Percentiles rank a stretch among this genome's conserved stretches.
Evolutionary conservation across 371 early-diverging fungal genomes (phyloP).

Genomic region (Mucor indicus): DNA sequence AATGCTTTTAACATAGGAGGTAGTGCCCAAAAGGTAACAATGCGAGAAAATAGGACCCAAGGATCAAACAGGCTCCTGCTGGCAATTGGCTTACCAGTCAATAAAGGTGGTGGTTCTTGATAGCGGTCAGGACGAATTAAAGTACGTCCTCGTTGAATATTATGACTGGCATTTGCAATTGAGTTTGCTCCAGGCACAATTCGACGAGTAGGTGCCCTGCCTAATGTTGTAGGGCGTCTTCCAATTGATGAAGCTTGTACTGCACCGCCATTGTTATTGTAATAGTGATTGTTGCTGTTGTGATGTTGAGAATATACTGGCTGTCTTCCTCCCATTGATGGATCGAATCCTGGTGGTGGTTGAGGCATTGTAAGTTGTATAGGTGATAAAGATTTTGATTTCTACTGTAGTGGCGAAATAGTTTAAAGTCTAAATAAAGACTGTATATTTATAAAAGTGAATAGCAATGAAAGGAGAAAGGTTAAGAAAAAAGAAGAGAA

Average conservation of each 20-base stretch:
- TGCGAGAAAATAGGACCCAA: conserved; percentile 75
- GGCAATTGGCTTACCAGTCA: conserved; percentile 60
- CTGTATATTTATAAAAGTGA: too few relatives aligned
- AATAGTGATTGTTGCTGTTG: conserved; percentile 21
- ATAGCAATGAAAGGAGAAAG: too few relatives aligned
- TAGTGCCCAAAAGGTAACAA: conserved; percentile 79
- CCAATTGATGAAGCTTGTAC: conserved; percentile 28
- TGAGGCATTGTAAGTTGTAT: too few relatives aligned
- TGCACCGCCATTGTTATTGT: conserved; percentile 10
- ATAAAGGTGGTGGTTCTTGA: conserved; percentile 68
- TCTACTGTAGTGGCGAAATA: too few relatives aligned
- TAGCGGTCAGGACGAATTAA: conserved; percentile 75
- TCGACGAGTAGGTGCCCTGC: conserved; percentile 51
- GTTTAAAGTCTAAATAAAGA: too few relatives aligned
- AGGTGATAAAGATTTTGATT: too few relatives aligned
- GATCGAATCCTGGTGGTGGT: too few relatives aligned
- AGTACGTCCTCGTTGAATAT: conserved; percentile 72
- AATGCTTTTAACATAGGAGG: conserved; percentile 56
- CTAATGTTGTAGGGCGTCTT: conserved; percentile 41
- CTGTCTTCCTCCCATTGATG: too few relatives aligned
- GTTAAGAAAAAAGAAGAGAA: too few relatives aligned
- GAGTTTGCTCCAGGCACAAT: conserved; percentile 47
- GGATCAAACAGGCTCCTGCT: conserved; percentile 50
- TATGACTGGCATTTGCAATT: conserved; percentile 49
- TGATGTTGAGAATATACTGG: too few relatives aligned